Percentiles rank a stretch among this genome's conserved stretches.
Evolutionary conservation across 306 rosid genomes (phyloP).

Genomic region (Trifolium repens): DNA sequence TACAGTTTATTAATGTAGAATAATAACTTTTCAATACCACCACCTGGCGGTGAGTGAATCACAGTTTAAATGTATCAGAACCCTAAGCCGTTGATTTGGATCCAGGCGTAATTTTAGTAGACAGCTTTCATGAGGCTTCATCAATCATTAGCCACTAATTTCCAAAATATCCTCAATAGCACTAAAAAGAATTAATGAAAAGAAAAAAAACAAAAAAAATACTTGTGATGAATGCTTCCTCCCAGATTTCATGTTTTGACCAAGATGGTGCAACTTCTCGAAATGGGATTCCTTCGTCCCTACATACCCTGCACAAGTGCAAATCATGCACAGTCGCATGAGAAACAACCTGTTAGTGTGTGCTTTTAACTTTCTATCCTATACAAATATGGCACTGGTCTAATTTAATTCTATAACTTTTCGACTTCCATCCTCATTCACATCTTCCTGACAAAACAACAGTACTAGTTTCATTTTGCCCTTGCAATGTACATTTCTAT

Average conservation of each 20-base stretch:
- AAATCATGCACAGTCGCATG: constrained; percentile 30
- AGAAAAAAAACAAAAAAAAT: constrained; percentile 27
- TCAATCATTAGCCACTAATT: constrained; percentile 15
- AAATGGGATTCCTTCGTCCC: constrained; percentile 70
- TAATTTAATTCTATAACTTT: constrained; percentile 16
- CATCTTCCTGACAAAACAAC: constrained; percentile 31
- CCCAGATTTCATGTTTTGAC: constrained; percentile 77
- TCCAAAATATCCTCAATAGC: constrained; percentile 37
- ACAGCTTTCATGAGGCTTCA: constrained; percentile 19
- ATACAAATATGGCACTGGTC: constrained; percentile 7
- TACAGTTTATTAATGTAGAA: constrained; percentile 9
- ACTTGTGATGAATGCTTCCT: constrained; percentile 92
- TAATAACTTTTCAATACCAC: background rate
- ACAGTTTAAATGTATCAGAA: constrained; percentile 32
- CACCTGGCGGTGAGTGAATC: constrained; percentile 2
- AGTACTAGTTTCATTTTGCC: constrained; percentile 33
- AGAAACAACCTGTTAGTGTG: constrained; percentile 14
- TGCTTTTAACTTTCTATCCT: constrained; percentile 29
- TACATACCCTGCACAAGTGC: constrained; percentile 62
- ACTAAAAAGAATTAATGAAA: constrained; percentile 25
- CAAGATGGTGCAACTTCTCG: constrained; percentile 84
- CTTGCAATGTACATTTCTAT: background rate
- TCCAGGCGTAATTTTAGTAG: constrained; percentile 26
- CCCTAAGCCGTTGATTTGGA: constrained; percentile 9
- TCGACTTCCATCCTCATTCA: background rate